Percentiles rank a stretch among this genome's conserved stretches.
Conservation (phyloP, 1,139 yeast species). For the Hyphopichia wangnamkhiaoensis region DNA sequence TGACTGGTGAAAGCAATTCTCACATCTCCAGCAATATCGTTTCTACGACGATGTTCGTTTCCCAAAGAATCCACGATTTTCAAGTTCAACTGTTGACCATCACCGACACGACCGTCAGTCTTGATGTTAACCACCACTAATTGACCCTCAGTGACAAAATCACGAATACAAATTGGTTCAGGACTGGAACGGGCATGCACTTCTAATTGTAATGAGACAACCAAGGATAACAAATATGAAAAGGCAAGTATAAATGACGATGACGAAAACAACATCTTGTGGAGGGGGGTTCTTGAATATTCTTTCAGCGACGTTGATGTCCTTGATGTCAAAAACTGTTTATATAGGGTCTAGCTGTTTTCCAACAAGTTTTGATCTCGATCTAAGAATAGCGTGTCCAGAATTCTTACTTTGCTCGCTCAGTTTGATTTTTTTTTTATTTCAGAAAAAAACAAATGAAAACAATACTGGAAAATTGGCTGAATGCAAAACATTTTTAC, state of each 20-base stretch:
- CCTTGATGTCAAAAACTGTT: neutral
- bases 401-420: neutral
- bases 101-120: constrained; percentile 73
- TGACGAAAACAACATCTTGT: constrained; percentile 1
- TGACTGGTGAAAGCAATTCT: constrained; percentile 84
- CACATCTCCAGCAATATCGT: constrained; percentile 63
- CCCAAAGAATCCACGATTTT: constrained; percentile 66
- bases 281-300: neutral
- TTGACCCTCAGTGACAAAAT: constrained; percentile 81
- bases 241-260: constrained; percentile 14
- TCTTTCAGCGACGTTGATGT: neutral
- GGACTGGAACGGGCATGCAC: constrained; percentile 37
- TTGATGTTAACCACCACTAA: constrained; percentile 80
- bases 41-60: constrained; percentile 67
- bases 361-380: neutral
- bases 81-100: constrained; percentile 77
- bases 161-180: constrained; percentile 73
- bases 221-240: constrained; percentile 19
- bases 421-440: constrained; percentile 1
- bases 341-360: neutral
- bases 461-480: neutral
- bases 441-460: neutral
- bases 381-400: constrained; percentile 10
- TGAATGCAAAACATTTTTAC: neutral
- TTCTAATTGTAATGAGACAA: constrained; percentile 40